Evolutionary conservation across 2,329 filamentous ascomycete genomes (phyloP).

Genomic region (Exophiala mesophila): DNA sequence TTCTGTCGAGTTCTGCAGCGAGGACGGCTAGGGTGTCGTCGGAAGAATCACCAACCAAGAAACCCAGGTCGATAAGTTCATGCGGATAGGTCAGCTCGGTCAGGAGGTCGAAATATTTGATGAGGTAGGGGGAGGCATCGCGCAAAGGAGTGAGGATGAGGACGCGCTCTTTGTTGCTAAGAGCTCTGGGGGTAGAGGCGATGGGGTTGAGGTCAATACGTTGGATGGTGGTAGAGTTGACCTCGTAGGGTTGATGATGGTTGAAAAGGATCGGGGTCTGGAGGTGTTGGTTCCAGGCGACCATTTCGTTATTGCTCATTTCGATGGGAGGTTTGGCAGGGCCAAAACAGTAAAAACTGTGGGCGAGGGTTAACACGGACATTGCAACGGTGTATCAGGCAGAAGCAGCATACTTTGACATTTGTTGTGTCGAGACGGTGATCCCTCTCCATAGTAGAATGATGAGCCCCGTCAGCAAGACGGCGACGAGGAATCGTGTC

Average conservation of each 20-base stretch:
- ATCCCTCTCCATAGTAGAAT: conserved; percentile 86
- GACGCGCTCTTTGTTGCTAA: conserved; percentile 76
- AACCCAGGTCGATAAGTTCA: conserved; percentile 88
- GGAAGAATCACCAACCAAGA: conserved; percentile 84
- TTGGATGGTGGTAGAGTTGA: conserved; percentile 75
- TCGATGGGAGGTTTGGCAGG: conserved; percentile 93
- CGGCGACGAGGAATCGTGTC: conserved; percentile 70
- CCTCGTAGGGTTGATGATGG: conserved; percentile 78
- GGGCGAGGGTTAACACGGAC: conserved; percentile 10
- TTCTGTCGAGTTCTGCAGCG: conserved; percentile 75
- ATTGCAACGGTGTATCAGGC: not conserved
- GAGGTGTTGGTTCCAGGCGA: conserved; percentile 80
- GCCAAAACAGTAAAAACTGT: conserved; percentile 95
- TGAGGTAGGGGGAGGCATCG: conserved; percentile 75
- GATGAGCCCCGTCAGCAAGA: conserved; percentile 65
- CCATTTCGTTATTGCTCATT: conserved; percentile 87
- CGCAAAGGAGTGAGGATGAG: conserved; percentile 90
- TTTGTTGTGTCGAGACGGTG: conserved; percentile 71
- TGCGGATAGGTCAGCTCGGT: conserved; percentile 89
- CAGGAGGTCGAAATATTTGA: conserved; percentile 90
- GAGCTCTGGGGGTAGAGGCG: conserved; percentile 71
- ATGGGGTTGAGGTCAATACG: conserved; percentile 81
- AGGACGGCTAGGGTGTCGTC: conserved; percentile 91
- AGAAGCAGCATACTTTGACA: conserved; percentile 67
- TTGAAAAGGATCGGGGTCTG: conserved; percentile 96